phyloP scores from a whole-genome alignment of 441 rosid species.

The Gossypium davidsonii region DNA sequence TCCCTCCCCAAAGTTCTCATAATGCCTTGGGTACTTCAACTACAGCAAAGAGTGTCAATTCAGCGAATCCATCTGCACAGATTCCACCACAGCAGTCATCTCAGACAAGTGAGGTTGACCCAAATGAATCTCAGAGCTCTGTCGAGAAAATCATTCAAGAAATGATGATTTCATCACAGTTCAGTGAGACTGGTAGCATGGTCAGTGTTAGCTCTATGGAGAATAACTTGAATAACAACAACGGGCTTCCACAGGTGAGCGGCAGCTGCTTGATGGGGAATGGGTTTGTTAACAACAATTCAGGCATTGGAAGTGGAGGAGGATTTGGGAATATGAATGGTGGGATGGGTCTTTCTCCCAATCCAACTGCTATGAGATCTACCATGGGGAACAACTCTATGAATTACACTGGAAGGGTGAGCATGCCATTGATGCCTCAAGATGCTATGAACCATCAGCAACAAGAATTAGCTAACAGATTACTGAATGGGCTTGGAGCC shows the following conservation, averaged over 20 bases:
- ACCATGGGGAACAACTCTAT: slow-evolving; percentile 20
- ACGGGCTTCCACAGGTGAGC: slow-evolving; percentile 18
- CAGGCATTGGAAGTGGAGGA: slow-evolving; percentile 20
- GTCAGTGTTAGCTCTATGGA: slow-evolving; percentile 18
- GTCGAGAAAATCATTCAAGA: slow-evolving; percentile 39
- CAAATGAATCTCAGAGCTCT: slow-evolving; percentile 30
- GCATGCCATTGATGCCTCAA: slow-evolving; percentile 19
- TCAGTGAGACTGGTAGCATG: slow-evolving; percentile 22
- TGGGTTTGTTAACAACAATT: slow-evolving; percentile 17
- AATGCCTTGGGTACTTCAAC: slow-evolving; percentile 14
- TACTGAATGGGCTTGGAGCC: slow-evolving; percentile 28
- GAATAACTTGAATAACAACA: slow-evolving; percentile 17
- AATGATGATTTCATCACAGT: slow-evolving; percentile 27
- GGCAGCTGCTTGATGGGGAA: slow-evolving; percentile 20
- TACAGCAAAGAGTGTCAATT: slow-evolving; percentile 13
- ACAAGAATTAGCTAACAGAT: slow-evolving; percentile 24
- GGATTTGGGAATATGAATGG: slow-evolving; percentile 20
- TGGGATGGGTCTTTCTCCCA: slow-evolving; percentile 20
- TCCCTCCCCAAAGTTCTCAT: slow-evolving; percentile 22
- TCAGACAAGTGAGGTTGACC: slow-evolving; percentile 26
- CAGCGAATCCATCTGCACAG: slow-evolving; percentile 22
- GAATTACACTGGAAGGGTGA: slow-evolving; percentile 21
- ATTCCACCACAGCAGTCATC: slow-evolving; percentile 20
- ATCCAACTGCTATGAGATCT: slow-evolving; percentile 22
- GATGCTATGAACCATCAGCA: slow-evolving; percentile 28